Conservation (phyloP, 352 stramenopile genomes). For the Achlya hypogyna region DNA sequence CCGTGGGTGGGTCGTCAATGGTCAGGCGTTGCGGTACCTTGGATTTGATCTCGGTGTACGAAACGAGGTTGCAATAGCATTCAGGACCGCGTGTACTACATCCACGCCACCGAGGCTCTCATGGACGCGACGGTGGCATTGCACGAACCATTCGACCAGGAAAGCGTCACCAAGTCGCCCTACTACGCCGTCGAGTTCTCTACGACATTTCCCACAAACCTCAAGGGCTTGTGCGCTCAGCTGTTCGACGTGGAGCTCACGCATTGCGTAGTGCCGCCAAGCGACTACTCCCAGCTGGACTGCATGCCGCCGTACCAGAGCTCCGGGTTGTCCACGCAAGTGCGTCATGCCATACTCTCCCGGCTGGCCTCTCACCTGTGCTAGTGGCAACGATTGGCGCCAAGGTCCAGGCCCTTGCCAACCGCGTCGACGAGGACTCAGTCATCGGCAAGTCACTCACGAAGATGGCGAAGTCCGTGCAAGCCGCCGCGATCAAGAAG, state of each 20-base stretch:
- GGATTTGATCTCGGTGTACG: not conserved
- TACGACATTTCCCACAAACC: not conserved
- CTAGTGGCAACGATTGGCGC: not conserved
- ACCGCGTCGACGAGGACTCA: constrained; percentile 18
- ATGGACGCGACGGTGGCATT: not conserved
- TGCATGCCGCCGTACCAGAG: not conserved
- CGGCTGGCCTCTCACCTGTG: not conserved
- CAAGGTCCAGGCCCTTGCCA: not conserved
- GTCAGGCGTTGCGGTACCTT: constrained; percentile 12
- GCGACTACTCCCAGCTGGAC: no score
- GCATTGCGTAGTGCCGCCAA: no score
- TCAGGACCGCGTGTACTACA: constrained; percentile 2
- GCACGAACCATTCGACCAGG: not conserved
- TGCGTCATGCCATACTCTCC: not conserved
- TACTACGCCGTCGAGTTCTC: constrained; percentile 16
- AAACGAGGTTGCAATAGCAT: not conserved
- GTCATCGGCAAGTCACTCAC: constrained; percentile 1
- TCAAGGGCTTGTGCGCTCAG: not conserved
- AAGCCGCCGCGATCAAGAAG: not conserved
- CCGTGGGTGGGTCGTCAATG: constrained; percentile 9
- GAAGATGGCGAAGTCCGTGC: not conserved
- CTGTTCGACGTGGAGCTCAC: no score
- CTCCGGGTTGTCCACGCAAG: not conserved
- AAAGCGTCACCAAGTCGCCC: not conserved
- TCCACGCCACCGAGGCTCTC: not conserved